A percentile compares a stretch with the other conserved stretches of the same genome.
Evolutionary conservation across 2,329 filamentous ascomycete genomes (phyloP).

Genomic region (Aspergillus puulaauensis): DNA sequence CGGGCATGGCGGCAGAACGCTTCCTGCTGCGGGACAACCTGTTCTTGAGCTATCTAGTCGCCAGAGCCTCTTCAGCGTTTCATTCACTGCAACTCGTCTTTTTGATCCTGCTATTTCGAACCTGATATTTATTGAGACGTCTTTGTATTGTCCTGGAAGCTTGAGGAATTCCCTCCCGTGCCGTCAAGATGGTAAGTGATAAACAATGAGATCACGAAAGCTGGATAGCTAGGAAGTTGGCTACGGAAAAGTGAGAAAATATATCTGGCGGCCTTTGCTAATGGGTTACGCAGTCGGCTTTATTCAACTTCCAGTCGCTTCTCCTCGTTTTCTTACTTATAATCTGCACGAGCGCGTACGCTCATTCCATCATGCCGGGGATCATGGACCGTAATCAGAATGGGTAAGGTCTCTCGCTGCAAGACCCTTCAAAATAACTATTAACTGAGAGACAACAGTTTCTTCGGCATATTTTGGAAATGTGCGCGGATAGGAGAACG

Average conservation of each 20-base stretch:
- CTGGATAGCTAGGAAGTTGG: not conserved
- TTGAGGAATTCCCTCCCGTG: not conserved
- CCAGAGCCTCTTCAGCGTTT: not conserved
- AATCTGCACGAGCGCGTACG: slow-evolving; percentile 93
- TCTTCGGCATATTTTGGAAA: slow-evolving; percentile 93
- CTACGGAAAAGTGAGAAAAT: not conserved
- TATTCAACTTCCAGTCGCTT: slow-evolving; percentile 98
- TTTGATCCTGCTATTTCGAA: not conserved
- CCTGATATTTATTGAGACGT: not conserved
- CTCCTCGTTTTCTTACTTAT: slow-evolving; percentile 90
- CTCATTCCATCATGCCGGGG: slow-evolving; percentile 83
- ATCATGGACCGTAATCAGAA: slow-evolving; percentile 93
- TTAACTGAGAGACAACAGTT: slow-evolving; percentile 42
- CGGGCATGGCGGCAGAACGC: slow-evolving; percentile 21
- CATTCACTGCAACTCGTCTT: not conserved
- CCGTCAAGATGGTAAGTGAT: slow-evolving; percentile 33
- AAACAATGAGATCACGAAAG: not conserved
- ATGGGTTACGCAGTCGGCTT: slow-evolving; percentile 66
- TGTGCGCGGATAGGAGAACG: slow-evolving; percentile 88
- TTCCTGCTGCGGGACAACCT: slow-evolving; percentile 15
- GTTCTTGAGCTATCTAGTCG: not conserved
- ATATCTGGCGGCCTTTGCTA: not conserved
- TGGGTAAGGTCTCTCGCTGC: slow-evolving; percentile 57
- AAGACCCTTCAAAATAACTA: not conserved
- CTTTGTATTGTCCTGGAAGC: not conserved